Conservation (phyloP, 306 rosid genomes). For the Canavalia gladiata region DNA sequence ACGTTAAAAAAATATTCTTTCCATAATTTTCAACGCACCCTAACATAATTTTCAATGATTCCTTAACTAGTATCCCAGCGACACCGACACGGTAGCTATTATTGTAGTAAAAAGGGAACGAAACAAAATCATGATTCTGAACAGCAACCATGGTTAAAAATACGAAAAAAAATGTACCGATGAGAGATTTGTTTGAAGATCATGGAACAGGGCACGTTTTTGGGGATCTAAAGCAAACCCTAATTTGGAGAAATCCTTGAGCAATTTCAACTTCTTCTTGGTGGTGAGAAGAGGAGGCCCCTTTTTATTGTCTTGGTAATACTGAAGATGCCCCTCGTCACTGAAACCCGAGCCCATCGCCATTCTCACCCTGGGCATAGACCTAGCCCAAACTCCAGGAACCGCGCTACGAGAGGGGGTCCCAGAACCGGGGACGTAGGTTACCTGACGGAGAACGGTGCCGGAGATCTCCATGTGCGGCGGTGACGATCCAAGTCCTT, state of each 20-base stretch:
- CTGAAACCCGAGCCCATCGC: conserved; percentile 54
- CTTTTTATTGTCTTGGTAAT: conserved; percentile 59
- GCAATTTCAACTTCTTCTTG: conserved; percentile 70
- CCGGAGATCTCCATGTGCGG: conserved; percentile 76
- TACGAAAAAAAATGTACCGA: conserved; percentile 48
- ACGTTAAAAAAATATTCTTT: too few relatives aligned
- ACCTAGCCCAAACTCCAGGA: conserved; percentile 35
- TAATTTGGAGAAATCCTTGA: conserved; percentile 60
- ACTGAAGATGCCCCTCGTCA: conserved; percentile 67
- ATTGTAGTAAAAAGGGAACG: too few relatives aligned
- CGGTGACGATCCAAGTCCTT: not conserved
- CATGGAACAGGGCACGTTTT: conserved; percentile 45
- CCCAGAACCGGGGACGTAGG: conserved; percentile 37
- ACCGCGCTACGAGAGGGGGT: conserved; percentile 7
- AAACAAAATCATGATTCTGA: not conserved
- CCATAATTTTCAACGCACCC: too few relatives aligned
- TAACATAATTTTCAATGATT: too few relatives aligned
- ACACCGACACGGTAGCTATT: too few relatives aligned
- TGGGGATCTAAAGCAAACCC: conserved; percentile 51
- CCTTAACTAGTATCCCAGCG: too few relatives aligned
- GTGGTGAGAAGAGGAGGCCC: conserved; percentile 45
- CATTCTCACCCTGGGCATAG: conserved; percentile 22
- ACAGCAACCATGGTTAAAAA: not conserved
- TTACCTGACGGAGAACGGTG: conserved; percentile 56
- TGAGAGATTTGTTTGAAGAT: conserved; percentile 54